Percentiles rank a stretch among this genome's conserved stretches.
These are phyloP conservation scores for Aspergillus cejpii DNA, from an alignment of 2,329 filamentous ascomycete genomes.

Conservation along the genomic window DNA sequence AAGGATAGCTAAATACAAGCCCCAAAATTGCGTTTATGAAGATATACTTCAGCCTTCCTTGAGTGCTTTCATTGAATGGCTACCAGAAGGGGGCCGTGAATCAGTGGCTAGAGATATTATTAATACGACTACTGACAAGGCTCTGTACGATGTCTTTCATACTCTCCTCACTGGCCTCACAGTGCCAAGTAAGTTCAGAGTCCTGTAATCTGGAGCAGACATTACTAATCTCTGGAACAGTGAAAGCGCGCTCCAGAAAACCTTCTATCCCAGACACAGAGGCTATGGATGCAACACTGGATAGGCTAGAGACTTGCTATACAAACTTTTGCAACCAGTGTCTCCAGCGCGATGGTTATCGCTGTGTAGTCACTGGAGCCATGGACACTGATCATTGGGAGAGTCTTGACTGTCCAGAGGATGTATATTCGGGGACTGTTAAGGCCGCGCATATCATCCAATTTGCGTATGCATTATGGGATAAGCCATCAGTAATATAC, in stretches of 20 bases:
- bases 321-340: not conserved
- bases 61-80: conserved; percentile 1
- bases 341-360: conserved; percentile 1
- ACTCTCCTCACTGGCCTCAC: not conserved
- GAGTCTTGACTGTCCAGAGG: not conserved
- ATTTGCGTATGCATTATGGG: conserved; percentile 2
- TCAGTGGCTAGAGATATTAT: not conserved
- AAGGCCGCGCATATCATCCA: conserved; percentile 5
- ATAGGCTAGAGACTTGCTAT: not conserved
- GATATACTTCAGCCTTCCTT: not conserved
- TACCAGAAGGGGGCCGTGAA: conserved; percentile 1
- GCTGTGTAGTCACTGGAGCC: not conserved
- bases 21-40: not conserved
- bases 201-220: not conserved
- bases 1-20: not conserved
- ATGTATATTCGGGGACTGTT: not conserved
- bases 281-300: not conserved
- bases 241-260: conserved; percentile 1
- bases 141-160: not conserved
- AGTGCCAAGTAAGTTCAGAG: conserved; percentile 1
- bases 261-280: not conserved
- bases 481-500: not conserved
- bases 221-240: conserved; percentile 1
- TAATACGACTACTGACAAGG: not conserved
- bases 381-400: not conserved